Base-by-base conservation (phyloP, 2,329 filamentous ascomycete genomes). In the Neopestalotiopsis sp. region DNA sequence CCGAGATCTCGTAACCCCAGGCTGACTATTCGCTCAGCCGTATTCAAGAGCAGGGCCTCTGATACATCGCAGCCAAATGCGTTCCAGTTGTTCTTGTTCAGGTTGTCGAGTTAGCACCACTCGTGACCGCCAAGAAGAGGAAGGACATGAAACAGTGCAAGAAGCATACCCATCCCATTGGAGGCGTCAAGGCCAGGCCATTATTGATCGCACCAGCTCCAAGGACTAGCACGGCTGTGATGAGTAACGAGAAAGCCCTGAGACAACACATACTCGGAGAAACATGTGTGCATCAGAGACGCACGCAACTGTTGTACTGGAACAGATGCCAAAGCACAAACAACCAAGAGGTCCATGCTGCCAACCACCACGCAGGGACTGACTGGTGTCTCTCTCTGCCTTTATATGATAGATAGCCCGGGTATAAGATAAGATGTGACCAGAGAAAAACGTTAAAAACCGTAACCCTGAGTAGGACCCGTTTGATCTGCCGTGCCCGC, bases 41-140 rank as follows among this genome's bases (percentile, higher is more conserved):
- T 69, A 4, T 24, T 56, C 7, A 67, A 34, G 14, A 74, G 70
- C 28, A 74, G 63, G 10, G 67, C 45, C 6, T 71, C 72, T 34
- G 71, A 72, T 3, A 73, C 73, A 38, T 69, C 64, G 58, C 73
- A 74, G 24, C 69, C 72, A 34, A 74, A 71, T 42, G 73, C 68
- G 52, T 75, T 75, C 73, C 73, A 75, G 64, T 72, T 72, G 65
- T 73, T 65, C 45, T 65, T 24, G 24, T 4, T 9, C n/a, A 62
- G 59, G 12, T 40, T 32, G 6, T 3, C 10, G 34, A 10, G 34
- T 38, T 38, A 62, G 32, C 59, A 34, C 17, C 32, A 14, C 34
- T 38, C 34, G 5, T 38, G 34, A 38, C 30, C 13, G 13, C 9
- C 28, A 24, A 4, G 13, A 20, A 30, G 34, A 14, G n/a, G 57